Conservation (phyloP, 129 eudicot genomes). For the Calendula officinalis region DNA sequence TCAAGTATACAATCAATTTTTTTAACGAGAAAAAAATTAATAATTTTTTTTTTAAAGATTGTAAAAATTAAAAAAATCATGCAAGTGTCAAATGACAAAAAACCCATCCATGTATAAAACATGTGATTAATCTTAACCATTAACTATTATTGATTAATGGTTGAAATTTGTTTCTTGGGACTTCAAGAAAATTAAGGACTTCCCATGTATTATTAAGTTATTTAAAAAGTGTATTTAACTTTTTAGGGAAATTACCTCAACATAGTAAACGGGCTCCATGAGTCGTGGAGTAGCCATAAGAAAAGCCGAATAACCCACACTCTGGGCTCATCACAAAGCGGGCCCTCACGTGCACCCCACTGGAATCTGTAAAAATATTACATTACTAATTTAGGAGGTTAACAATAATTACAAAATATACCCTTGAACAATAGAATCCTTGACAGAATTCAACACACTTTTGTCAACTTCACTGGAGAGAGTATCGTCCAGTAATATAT, state of each 20-base stretch:
- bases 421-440: conserved; percentile 99
- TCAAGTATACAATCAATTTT: too few relatives aligned
- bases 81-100: too few relatives aligned
- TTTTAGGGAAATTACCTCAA: conserved; percentile 54
- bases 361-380: conserved; percentile 52
- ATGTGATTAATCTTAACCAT: too few relatives aligned
- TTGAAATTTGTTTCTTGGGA: too few relatives aligned
- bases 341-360: conserved; percentile 99
- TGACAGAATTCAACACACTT: conserved; percentile 73
- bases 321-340: conserved; percentile 97
- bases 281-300: conserved; percentile 98
- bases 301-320: conserved; percentile 94
- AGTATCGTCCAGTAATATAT: conserved; percentile 85
- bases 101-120: too few relatives aligned
- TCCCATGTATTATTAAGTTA: too few relatives aligned
- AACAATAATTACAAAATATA: conserved; percentile 19
- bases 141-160: too few relatives aligned
- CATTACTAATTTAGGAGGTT: not conserved
- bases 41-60: conserved; percentile 21
- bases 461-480: conserved; percentile 97
- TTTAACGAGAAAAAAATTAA: too few relatives aligned
- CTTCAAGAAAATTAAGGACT: too few relatives aligned
- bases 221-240: too few relatives aligned
- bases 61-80: too few relatives aligned
- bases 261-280: conserved; percentile 94